Evolutionary conservation across 768 basidiomycete genomes (phyloP).

Genomic region (Galerina sulciceps): DNA sequence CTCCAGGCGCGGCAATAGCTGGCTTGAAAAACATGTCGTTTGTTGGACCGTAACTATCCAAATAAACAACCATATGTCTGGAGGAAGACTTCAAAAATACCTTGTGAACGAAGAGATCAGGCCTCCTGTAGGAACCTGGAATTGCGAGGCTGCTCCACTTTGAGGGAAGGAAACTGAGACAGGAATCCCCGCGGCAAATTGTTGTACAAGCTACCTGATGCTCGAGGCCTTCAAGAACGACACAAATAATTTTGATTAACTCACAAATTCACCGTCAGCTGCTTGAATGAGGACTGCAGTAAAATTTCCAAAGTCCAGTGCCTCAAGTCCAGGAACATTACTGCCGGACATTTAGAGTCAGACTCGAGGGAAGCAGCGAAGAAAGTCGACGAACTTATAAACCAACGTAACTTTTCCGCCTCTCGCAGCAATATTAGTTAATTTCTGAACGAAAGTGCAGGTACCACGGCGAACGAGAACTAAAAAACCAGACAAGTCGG

Average conservation of each 20-base stretch:
- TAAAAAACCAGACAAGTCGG: conserved; percentile 56
- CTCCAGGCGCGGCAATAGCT: conserved; percentile 51
- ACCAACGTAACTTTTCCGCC: conserved; percentile 53
- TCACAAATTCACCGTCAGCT: conserved; percentile 57
- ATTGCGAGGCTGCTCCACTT: conserved; percentile 41
- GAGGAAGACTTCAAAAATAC: conserved; percentile 10
- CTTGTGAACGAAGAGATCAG: conserved; percentile 59
- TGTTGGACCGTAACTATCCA: conserved; percentile 54
- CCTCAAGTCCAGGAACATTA: conserved; percentile 50
- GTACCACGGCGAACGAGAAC: conserved; percentile 62
- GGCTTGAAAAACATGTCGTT: conserved; percentile 63
- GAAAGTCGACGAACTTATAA: conserved; percentile 50
- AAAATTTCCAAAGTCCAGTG: conserved; percentile 50
- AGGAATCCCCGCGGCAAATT: conserved; percentile 47
- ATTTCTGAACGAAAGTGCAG: conserved; percentile 60
- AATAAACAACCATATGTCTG: not conserved
- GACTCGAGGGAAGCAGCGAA: not conserved
- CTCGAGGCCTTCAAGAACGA: conserved; percentile 2
- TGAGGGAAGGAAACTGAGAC: conserved; percentile 54
- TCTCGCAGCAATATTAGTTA: conserved; percentile 57
- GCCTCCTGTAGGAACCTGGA: conserved; percentile 58
- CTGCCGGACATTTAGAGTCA: conserved; percentile 26
- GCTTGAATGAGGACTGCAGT: conserved; percentile 55
- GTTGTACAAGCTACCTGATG: conserved; percentile 45
- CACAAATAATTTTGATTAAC: conserved; percentile 17